Conservation (phyloP, 2,329 filamentous ascomycete genomes). For the Diaporthe citri region DNA sequence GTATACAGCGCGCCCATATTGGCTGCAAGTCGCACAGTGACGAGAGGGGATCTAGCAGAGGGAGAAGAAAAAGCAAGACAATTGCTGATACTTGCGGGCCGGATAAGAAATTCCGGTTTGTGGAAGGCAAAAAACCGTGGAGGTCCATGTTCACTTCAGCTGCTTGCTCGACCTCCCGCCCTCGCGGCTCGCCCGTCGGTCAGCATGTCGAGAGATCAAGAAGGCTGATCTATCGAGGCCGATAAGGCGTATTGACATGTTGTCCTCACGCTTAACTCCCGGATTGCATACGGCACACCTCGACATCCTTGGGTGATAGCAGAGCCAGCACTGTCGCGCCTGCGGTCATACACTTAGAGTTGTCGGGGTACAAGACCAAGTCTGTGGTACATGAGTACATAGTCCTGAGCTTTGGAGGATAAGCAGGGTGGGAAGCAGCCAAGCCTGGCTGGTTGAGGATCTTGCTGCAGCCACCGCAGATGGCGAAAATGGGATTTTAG, state of each 20-base stretch:
- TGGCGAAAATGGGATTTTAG: slow-evolving; percentile 7
- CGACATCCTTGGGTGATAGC: not conserved
- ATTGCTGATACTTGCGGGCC: slow-evolving; percentile 19
- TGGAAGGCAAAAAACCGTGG: slow-evolving; percentile 4
- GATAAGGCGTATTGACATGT: not conserved
- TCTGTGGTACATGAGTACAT: slow-evolving; percentile 29
- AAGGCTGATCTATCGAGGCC: not conserved
- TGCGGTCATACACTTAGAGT: not conserved
- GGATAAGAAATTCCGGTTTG: slow-evolving; percentile 9
- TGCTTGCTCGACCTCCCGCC: slow-evolving; percentile 11
- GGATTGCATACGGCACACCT: not conserved
- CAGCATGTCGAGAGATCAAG: not conserved
- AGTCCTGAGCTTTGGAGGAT: slow-evolving; percentile 4
- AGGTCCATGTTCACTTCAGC: not conserved
- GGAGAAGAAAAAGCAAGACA: slow-evolving; percentile 34
- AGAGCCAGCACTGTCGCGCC: slow-evolving; percentile 5
- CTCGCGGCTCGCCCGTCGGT: slow-evolving; percentile 3
- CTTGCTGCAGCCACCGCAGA: slow-evolving; percentile 23
- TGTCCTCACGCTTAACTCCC: not conserved
- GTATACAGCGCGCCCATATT: slow-evolving; percentile 32
- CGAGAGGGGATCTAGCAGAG: slow-evolving; percentile 27
- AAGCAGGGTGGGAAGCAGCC: slow-evolving; percentile 15
- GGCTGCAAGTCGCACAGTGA: slow-evolving; percentile 35
- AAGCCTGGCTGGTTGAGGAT: slow-evolving; percentile 19
- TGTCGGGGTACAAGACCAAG: slow-evolving; percentile 13